A percentile compares a stretch with the other conserved stretches of the same genome.
Conservation (phyloP, 192 early-diverging fungal genomes). For the Coemansia sp. region DNA sequence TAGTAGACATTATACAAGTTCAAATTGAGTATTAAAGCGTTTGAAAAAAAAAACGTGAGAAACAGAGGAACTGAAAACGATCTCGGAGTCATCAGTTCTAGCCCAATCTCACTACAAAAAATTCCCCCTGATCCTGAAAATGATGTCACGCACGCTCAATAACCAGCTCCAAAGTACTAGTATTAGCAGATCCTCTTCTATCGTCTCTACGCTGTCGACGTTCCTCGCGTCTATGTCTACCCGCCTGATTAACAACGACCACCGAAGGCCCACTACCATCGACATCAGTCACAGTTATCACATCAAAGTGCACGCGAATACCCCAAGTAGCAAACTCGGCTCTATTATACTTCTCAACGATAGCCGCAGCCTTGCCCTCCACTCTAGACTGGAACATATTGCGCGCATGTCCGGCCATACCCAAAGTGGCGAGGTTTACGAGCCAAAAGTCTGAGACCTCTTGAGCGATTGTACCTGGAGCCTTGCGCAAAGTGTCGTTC, state of each 20-base stretch:
- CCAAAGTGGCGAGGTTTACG: conserved; percentile 25
- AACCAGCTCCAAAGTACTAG: not conserved
- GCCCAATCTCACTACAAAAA: not conserved
- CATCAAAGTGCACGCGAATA: conserved; percentile 18
- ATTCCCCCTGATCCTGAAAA: conserved; percentile 5
- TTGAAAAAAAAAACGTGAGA: too few species aligned
- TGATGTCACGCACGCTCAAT: conserved; percentile 4
- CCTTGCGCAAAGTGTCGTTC: conserved; percentile 28
- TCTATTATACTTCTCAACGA: conserved; percentile 38
- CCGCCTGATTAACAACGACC: not conserved
- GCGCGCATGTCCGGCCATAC: conserved; percentile 16
- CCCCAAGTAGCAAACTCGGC: conserved; percentile 29
- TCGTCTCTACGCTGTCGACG: not conserved
- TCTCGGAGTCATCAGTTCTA: not conserved
- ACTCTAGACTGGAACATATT: conserved; percentile 22
- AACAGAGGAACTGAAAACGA: not conserved
- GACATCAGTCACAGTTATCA: not conserved
- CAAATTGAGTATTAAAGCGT: not conserved
- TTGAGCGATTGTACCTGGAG: conserved; percentile 30
- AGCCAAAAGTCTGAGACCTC: conserved; percentile 34
- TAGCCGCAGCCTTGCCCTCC: conserved; percentile 12
- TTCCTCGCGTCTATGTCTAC: not conserved
- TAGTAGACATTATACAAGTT: conserved; percentile 5
- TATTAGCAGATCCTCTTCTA: not conserved
- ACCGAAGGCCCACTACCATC: not conserved